Base-by-base conservation (phyloP, 83 land plant species). In the Larix sibirica region DNA sequence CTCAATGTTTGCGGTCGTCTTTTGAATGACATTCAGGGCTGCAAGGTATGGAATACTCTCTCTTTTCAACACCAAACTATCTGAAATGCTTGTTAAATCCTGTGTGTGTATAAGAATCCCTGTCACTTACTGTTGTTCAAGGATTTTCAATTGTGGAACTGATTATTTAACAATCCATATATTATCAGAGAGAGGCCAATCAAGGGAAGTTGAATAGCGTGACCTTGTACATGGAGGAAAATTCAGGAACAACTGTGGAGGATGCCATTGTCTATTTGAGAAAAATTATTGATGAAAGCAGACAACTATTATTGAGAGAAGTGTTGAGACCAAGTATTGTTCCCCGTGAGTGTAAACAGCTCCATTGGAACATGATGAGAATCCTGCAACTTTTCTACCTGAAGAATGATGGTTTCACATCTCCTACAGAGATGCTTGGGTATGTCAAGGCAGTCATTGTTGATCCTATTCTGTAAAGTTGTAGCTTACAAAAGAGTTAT, bases 1-100 rank as follows among this genome's bases (percentile, higher is more conserved):
- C 66, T 87, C 50, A 94, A 93, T 86, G 84, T 83, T 50, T 82
- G 84, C 77, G 95, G 96, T 2, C 90, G 95, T 44, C 93, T 94
- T 36, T 87, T 92, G 47, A 94, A 94, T 83, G 95, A 94, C 82
- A 81, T 88, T 23, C 90, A 84, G 81, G 86, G 87, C 40, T 89
- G 69, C 73, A 62, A 94, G 95, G 96, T 94, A 88, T 12, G 17
- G 42, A n/a, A 9, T 77, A 38, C 5, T 31, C 60, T 1, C 50
- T 33, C 62, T 23, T 36, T 81, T 38, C 17, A 6, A 33, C 5
- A 14, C 18, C 62, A 75, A 36, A 6, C 54, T 13, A 16, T 16
- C 26, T 28, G 62, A 3, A 50, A 50, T 38, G 24, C 36, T 26
- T 38, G 66, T 16, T 12, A n/a, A 50, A 14, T 58, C 18, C 21